Evolutionary conservation across 73 alveolate species (phyloP).

Genomic region (Paramecium pentaurelia): DNA sequence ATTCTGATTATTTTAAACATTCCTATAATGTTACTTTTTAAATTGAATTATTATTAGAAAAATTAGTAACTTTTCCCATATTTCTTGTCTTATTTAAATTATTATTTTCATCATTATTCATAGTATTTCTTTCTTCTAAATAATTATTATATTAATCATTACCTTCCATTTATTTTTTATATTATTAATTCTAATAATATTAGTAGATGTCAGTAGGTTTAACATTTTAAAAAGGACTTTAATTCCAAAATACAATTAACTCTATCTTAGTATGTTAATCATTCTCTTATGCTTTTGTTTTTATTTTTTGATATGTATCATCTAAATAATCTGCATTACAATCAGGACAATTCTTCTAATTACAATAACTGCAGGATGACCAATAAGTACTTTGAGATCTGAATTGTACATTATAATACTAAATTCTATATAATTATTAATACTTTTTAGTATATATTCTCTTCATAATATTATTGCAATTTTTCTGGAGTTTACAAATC

Average conservation of each 20-base stretch:
- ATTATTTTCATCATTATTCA: background rate
- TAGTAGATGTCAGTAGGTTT: background rate
- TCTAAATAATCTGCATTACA: background rate
- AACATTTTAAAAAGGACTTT: background rate
- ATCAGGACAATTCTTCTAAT: background rate
- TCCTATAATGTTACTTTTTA: background rate
- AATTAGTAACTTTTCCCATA: background rate
- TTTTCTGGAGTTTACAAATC: background rate
- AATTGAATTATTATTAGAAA: background rate
- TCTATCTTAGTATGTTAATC: background rate
- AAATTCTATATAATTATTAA: background rate
- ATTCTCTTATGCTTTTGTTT: background rate
- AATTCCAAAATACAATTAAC: background rate
- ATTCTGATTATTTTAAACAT: slow-evolving; percentile 30
- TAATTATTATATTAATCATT: background rate
- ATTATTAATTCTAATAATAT: background rate
- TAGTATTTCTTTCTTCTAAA: background rate
- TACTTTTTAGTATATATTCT: background rate
- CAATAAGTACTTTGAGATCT: background rate
- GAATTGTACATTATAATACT: background rate
- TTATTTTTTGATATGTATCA: background rate
- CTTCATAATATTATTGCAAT: background rate
- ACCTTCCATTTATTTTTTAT: background rate
- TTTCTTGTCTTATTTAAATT: background rate
- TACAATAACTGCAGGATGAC: background rate